Evolutionary conservation across 495 filamentous ascomycete species (phyloP).

Genomic region (Tuber aestivum): DNA sequence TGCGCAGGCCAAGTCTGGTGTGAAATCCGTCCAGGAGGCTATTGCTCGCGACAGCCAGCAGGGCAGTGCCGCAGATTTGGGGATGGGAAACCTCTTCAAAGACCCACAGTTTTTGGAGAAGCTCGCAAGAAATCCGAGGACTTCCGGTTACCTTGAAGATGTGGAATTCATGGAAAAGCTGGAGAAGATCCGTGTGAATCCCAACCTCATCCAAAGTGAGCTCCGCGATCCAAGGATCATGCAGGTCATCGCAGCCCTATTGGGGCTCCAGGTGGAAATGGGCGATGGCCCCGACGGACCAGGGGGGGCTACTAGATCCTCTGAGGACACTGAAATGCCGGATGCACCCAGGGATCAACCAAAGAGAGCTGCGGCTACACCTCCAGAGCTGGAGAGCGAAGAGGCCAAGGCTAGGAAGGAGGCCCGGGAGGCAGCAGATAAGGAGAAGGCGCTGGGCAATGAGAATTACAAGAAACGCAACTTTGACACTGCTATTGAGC

Average conservation of each 20-base stretch:
- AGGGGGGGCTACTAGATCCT: conserved; percentile 43
- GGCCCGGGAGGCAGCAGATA: conserved; percentile 86
- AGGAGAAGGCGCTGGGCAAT: conserved; percentile 89
- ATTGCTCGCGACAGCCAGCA: conserved; percentile 70
- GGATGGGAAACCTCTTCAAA: conserved; percentile 83
- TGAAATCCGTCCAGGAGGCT: conserved; percentile 76
- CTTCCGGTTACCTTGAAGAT: conserved; percentile 74
- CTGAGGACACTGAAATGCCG: conserved; percentile 74
- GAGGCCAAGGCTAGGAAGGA: conserved; percentile 75
- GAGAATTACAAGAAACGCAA: conserved; percentile 97
- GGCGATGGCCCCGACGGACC: conserved; percentile 53
- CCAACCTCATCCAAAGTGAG: conserved; percentile 67
- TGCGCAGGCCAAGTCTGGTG: conserved; percentile 82
- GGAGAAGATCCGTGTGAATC: conserved; percentile 70
- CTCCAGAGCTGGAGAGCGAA: conserved; percentile 57
- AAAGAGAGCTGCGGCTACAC: conserved; percentile 45
- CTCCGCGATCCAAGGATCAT: conserved; percentile 87
- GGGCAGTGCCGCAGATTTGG: conserved; percentile 48
- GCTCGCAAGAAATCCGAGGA: conserved; percentile 89
- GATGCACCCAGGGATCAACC: conserved; percentile 48
- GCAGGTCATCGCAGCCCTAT: conserved; percentile 84
- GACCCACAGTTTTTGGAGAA: conserved; percentile 86
- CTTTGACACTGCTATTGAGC: conserved; percentile 87
- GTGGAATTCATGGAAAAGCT: conserved; percentile 84
- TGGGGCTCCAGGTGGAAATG: conserved; percentile 93